Conservation (phyloP, 106 monocot species). For the Vanilla planifolia region DNA sequence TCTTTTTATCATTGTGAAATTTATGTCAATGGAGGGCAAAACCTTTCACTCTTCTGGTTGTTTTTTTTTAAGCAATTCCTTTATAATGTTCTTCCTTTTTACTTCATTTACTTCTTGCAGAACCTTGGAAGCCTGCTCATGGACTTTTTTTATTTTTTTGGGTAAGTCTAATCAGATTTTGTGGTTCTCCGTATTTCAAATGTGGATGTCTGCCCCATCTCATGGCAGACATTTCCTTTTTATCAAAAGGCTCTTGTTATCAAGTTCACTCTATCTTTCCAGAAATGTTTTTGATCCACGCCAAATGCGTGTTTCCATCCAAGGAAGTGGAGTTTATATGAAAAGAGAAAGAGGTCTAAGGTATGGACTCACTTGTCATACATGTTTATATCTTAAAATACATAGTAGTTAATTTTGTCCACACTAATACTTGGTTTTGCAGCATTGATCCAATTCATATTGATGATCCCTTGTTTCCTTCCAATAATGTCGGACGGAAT, state of each 20-base stretch:
- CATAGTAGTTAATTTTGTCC: slow-evolving; percentile 8
- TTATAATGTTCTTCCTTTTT: not conserved
- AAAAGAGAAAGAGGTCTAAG: slow-evolving; percentile 92
- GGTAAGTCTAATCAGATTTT: slow-evolving; percentile 34
- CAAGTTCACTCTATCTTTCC: not conserved
- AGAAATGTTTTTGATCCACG: slow-evolving; percentile 99
- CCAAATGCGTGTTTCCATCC: slow-evolving; percentile 93
- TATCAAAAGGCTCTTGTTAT: not conserved
- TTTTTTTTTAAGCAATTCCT: no score
- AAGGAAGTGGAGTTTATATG: slow-evolving; percentile 93
- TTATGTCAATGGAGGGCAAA: no score
- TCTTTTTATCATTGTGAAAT: no score
- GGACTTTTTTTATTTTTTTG: slow-evolving; percentile 97
- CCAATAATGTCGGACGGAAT: slow-evolving; percentile 92
- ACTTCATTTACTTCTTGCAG: slow-evolving; percentile 40
- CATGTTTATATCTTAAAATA: not conserved
- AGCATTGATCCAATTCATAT: slow-evolving; percentile 99
- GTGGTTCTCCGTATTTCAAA: not conserved
- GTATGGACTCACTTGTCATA: slow-evolving; percentile 20
- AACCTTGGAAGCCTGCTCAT: slow-evolving; percentile 90
- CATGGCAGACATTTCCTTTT: not conserved
- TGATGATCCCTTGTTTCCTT: slow-evolving; percentile 85
- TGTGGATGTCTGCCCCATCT: not conserved
- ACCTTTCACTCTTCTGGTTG: no score
- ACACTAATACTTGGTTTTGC: slow-evolving; percentile 15